Base-by-base conservation (phyloP, 1,284 basidiomycete genomes). In the Kwoniella shivajii region DNA sequence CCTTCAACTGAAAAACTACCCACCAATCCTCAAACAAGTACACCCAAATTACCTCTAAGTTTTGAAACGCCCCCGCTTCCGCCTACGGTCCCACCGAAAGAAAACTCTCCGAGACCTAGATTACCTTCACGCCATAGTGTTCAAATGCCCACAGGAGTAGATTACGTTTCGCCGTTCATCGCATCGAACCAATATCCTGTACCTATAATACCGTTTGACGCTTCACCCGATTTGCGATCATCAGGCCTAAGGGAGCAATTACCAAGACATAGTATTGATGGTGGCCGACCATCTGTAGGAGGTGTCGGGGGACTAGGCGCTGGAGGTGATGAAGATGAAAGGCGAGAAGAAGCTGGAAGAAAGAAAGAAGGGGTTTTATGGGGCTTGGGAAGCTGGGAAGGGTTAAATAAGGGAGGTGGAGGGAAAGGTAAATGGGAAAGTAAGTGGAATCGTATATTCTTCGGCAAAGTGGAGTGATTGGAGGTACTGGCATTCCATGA, bases 281-380 rank as follows among this genome's bases (percentile, higher is more conserved):
- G 51, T 22, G 39, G 34, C 6, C 22, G 53, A 43, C 58, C 48
- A 6, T 52, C 45, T 26, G 26, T 51, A n/a, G 71, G 68, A 9
- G 72, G 71, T 5, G 68, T 74, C 1, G 72, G 72, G 3, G 72
- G 72, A 0, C 31, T 72, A 5, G 65, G 60, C 11, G 68, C 69
- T 6, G 65, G 61, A 10, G 72, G 68, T 1, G 69, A 75, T 56
- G 75, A 77, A 51, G 75, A 75, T 45, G 71, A 69, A 42, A 54
- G 61, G 56, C 56, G 77, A 24, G 73, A 73, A 61, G 67, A 66
- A 38, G 74, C 68, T 1, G 77, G 77, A 3, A 59, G 76, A 38
- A 77, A 76, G 62, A 73, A 72, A 49, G 77, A 78, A 58, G 77
- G 77, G 14, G 69, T 77, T 7, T 49, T 78, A n/a, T 78, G 76